Evolutionary conservation across 257 asterid species (phyloP).

Genomic region (Nicotiana knightiana): DNA sequence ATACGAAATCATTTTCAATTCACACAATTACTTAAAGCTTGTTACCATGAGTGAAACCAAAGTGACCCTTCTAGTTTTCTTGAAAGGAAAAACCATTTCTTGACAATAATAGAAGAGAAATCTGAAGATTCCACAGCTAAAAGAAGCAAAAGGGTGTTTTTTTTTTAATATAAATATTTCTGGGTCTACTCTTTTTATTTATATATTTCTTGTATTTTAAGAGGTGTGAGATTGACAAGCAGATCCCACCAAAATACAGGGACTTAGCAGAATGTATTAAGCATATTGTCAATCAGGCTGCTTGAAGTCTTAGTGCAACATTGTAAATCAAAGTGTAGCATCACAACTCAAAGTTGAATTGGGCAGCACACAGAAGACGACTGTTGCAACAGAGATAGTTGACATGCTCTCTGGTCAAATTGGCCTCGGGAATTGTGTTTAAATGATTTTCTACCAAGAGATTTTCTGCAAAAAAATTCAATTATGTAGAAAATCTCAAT

Average conservation of each 20-base stretch:
- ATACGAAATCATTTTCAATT: not conserved
- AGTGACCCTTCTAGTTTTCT: conserved; percentile 23
- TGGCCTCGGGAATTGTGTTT: too few species aligned
- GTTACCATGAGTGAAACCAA: conserved; percentile 12
- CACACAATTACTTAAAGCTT: conserved; percentile 7
- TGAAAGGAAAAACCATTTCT: conserved; percentile 11
- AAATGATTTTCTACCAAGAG: too few species aligned
- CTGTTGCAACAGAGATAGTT: too few species aligned
- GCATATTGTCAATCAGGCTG: too few species aligned
- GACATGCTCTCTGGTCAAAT: too few species aligned
- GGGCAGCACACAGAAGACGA: too few species aligned
- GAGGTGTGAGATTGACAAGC: conserved; percentile 76
- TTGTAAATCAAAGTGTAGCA: too few species aligned
- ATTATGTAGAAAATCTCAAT: too few species aligned
- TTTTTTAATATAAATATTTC: not conserved
- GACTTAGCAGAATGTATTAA: too few species aligned
- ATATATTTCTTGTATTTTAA: not conserved
- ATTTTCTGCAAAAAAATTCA: too few species aligned
- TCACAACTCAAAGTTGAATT: too few species aligned
- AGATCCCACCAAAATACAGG: conserved; percentile 80
- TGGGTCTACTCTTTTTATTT: conserved; percentile 10
- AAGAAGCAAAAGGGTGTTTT: not conserved
- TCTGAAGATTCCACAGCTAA: conserved; percentile 45
- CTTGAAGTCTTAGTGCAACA: too few species aligned
- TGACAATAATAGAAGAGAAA: conserved; percentile 17